phyloP scores from a whole-genome alignment of 2,329 filamentous ascomycete species.

The Penicillium sp. region DNA sequence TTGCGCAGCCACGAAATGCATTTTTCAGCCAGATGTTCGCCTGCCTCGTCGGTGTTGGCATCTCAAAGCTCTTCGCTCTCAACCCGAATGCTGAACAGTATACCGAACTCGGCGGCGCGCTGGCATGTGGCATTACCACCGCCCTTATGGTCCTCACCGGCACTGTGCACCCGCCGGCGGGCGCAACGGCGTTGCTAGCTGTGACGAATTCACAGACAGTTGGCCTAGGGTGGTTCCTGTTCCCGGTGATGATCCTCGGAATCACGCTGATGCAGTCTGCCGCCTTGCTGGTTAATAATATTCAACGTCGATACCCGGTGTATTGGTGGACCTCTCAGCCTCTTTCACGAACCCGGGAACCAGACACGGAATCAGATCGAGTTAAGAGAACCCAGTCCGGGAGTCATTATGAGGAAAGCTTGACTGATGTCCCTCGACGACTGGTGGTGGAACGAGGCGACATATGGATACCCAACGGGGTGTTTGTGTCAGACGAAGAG shows the following conservation, averaged over 20 bases:
- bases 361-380: constrained; percentile 25
- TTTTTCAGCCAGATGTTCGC: constrained; percentile 70
- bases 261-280: constrained; percentile 64
- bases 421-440: constrained; percentile 28
- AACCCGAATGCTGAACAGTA: constrained; percentile 54
- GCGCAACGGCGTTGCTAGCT: constrained; percentile 72
- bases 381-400: constrained; percentile 22
- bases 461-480: constrained; percentile 38
- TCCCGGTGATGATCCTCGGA: constrained; percentile 67
- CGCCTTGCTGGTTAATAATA: constrained; percentile 70
- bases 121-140: constrained; percentile 67
- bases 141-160: constrained; percentile 71
- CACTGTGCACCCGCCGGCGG: constrained; percentile 74
- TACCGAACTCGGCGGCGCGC: constrained; percentile 67
- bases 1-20: constrained; percentile 73
- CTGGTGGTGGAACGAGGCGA: constrained; percentile 36
- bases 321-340: constrained; percentile 65
- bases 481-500: constrained; percentile 40
- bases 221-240: constrained; percentile 68
- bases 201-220: constrained; percentile 55
- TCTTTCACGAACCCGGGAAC: constrained; percentile 18
- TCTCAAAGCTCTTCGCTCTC: constrained; percentile 68
- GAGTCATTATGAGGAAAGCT: constrained; percentile 28
- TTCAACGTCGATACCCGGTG: constrained; percentile 67
- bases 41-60: constrained; percentile 62